These are phyloP conservation scores for Penicillium bialowiezense DNA, from an alignment of 495 filamentous ascomycete species.

Conservation along the genomic window DNA sequence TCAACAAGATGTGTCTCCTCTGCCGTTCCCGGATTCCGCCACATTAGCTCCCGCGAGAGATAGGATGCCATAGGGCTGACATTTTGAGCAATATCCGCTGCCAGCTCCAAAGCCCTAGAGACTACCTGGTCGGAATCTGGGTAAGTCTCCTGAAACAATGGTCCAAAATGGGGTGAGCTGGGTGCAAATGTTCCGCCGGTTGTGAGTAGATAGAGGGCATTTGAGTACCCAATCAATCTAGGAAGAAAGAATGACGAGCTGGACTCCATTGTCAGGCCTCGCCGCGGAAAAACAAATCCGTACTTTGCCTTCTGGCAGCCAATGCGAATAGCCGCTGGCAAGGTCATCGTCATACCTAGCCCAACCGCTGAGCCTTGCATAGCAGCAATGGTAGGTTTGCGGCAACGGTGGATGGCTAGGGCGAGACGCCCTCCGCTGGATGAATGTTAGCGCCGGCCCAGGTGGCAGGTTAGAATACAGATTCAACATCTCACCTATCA, in stretches of 20 bases:
- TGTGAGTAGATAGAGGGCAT: constrained; percentile 44
- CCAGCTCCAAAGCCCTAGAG: constrained; percentile 49
- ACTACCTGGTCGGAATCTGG: constrained; percentile 46
- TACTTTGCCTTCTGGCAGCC: constrained; percentile 42
- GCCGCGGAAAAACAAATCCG: constrained; percentile 56
- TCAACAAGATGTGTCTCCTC: constrained; percentile 56
- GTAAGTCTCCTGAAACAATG: constrained; percentile 49
- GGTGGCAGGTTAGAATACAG: no score
- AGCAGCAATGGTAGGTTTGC: constrained; percentile 57
- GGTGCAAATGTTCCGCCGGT: constrained; percentile 19
- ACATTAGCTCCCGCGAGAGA: constrained; percentile 55
- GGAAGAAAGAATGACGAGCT: constrained; percentile 55
- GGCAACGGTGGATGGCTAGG: constrained; percentile 54
- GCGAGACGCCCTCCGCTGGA: constrained; percentile 26
- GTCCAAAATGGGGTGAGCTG: constrained; percentile 21
- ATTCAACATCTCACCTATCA: neutral
- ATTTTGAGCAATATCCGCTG: constrained; percentile 51
- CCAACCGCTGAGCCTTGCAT: constrained; percentile 58
- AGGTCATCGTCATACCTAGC: constrained; percentile 58
- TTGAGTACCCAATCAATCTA: constrained; percentile 48
- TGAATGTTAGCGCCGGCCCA: no score
- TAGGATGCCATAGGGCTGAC: constrained; percentile 44
- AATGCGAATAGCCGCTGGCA: constrained; percentile 52
- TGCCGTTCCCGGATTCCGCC: constrained; percentile 43
- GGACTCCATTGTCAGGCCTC: constrained; percentile 56